Evolutionary conservation across 164 flowering plant genomes (phyloP).

Genomic region (Cinnamomum chago): DNA sequence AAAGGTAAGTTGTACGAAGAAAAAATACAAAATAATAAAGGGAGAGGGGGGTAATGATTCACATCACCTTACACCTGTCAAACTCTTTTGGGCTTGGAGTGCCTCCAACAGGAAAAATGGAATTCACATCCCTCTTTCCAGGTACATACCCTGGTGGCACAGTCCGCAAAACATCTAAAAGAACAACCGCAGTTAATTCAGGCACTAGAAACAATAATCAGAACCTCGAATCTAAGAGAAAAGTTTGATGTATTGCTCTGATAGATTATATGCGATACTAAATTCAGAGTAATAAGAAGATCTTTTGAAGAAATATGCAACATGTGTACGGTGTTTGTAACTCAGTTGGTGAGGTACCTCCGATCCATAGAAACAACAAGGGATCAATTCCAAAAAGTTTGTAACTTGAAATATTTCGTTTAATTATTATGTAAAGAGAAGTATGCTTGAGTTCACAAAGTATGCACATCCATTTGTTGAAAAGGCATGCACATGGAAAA

Average conservation of each 20-base stretch:
- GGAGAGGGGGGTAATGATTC: not conserved
- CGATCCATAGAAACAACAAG: not conserved
- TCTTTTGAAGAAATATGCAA: not conserved
- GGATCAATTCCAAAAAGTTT: not conserved
- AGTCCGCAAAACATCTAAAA: constrained; percentile 27
- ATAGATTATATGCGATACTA: not conserved
- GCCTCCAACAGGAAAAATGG: constrained; percentile 13
- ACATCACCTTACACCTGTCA: constrained; percentile 18
- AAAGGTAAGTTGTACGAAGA: not conserved
- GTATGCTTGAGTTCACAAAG: too few relatives aligned
- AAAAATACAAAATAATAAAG: not conserved
- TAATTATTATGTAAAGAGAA: too few relatives aligned
- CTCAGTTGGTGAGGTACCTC: not conserved
- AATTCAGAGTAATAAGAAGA: not conserved
- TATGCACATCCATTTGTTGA: too few relatives aligned
- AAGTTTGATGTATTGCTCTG: not conserved
- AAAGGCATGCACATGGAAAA: too few relatives aligned
- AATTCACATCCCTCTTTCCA: constrained; percentile 17
- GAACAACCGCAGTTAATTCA: constrained; percentile 1
- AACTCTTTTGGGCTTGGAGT: constrained; percentile 16
- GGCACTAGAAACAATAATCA: not conserved
- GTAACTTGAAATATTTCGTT: not conserved
- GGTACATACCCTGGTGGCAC: constrained; percentile 17
- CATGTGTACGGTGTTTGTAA: too few relatives aligned
- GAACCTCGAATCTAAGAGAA: not conserved